Evolutionary conservation across 225 moss, liverwort and hornwort species (phyloP).

Genomic region (Polytrichum commune): DNA sequence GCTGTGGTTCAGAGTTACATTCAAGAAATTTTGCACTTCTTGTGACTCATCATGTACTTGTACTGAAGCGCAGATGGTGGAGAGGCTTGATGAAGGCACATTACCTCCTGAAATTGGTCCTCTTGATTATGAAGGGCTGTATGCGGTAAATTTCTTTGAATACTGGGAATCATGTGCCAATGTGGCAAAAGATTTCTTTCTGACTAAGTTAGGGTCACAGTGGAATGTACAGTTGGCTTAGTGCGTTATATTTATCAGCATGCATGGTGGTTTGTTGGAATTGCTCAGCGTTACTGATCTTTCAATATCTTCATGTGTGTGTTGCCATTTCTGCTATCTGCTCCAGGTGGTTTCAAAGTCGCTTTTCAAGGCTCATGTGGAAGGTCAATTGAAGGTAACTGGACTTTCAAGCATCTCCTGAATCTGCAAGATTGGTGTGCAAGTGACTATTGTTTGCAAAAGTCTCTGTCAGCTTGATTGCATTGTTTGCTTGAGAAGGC

Average conservation of each 20-base stretch:
- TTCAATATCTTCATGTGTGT: not conserved
- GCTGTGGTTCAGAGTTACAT: too few species aligned
- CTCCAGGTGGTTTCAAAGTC: slow-evolving; percentile 84
- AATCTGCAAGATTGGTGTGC: not conserved
- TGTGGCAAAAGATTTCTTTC: too few species aligned
- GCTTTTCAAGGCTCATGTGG: slow-evolving; percentile 89
- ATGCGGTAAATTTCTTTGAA: slow-evolving; percentile 46
- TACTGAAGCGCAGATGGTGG: slow-evolving; percentile 70
- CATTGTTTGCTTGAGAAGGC: too few species aligned
- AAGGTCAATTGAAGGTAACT: slow-evolving; percentile 81
- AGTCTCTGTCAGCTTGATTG: too few species aligned
- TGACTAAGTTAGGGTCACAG: not conserved
- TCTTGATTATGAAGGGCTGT: slow-evolving; percentile 77
- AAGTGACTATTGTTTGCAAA: too few species aligned
- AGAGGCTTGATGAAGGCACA: slow-evolving; percentile 85
- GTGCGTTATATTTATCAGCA: not conserved
- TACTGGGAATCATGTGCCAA: too few species aligned
- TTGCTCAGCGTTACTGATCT: not conserved
- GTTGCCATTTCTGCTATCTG: slow-evolving; percentile 7
- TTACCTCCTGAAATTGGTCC: slow-evolving; percentile 81
- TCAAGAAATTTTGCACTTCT: too few species aligned
- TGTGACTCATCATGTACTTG: not conserved
- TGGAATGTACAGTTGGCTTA: not conserved
- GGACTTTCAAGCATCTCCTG: slow-evolving; percentile 7
- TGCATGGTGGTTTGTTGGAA: not conserved